Conservation (phyloP, 2,329 filamentous ascomycete species). For the Acrocalymma vagum region DNA sequence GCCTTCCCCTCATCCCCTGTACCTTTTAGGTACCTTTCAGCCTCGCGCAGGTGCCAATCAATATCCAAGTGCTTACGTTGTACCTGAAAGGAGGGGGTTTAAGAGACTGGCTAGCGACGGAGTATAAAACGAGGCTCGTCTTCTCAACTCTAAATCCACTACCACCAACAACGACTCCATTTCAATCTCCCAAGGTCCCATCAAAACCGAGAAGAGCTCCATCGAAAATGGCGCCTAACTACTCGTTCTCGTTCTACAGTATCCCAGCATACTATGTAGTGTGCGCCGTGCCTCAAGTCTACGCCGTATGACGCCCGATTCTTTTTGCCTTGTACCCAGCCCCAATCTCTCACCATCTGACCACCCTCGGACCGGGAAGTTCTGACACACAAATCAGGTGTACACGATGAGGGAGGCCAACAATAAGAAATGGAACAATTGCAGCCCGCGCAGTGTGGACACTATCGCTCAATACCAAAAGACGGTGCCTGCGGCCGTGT, state of each 20-base stretch:
- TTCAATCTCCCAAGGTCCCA: no score
- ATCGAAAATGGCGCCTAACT: slow-evolving; percentile 28
- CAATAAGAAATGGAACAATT: slow-evolving; percentile 50
- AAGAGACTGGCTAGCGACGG: no score
- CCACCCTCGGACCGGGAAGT: slow-evolving; percentile 20
- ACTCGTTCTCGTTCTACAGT: slow-evolving; percentile 34
- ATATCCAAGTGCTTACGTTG: no score
- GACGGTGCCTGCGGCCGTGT: slow-evolving; percentile 38
- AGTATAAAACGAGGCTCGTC: no score
- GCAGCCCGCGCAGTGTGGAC: slow-evolving; percentile 47
- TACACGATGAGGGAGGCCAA: slow-evolving; percentile 16
- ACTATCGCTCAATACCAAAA: slow-evolving; percentile 40
- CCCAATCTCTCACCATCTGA: slow-evolving; percentile 5
- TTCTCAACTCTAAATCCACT: no score
- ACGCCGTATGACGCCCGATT: slow-evolving; percentile 21
- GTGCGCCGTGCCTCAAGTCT: slow-evolving; percentile 26
- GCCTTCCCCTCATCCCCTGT: no score
- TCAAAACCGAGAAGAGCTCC: not conserved
- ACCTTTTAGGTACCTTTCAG: no score
- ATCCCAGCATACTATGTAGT: slow-evolving; percentile 35
- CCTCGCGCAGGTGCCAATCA: no score
- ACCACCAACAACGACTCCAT: no score
- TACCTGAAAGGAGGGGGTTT: no score
- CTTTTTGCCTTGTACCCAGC: not conserved
- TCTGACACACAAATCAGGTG: not conserved